Conservation (phyloP, 2,329 filamentous ascomycete genomes). For the Gyromitra esculenta region DNA sequence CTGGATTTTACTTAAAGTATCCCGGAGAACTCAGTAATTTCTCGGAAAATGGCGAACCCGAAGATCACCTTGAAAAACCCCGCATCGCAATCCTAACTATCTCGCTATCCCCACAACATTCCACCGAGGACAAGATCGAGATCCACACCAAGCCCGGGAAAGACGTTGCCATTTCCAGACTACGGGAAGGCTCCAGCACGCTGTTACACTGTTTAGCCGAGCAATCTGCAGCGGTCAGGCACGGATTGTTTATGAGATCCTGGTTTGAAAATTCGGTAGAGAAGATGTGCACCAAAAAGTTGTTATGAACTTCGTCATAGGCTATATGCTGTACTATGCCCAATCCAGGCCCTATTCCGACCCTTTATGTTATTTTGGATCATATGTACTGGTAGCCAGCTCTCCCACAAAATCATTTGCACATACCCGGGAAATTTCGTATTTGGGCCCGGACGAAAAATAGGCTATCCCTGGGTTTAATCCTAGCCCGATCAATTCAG, state of each 20-base stretch:
- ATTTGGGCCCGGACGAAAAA: conserved; percentile 5
- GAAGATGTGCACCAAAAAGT: conserved; percentile 14
- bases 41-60: conserved; percentile 30
- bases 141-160: conserved; percentile 25
- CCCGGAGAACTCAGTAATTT: neutral
- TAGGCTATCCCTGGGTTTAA: conserved; percentile 14
- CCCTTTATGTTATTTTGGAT: conserved; percentile 10
- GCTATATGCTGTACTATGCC: conserved; percentile 24
- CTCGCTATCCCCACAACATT: conserved; percentile 36
- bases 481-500: neutral
- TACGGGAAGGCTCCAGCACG: conserved; percentile 5
- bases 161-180: conserved; percentile 27
- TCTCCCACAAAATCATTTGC: neutral
- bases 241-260: conserved; percentile 7
- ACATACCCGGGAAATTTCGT: conserved; percentile 15
- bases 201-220: conserved; percentile 37
- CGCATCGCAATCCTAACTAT: conserved; percentile 17
- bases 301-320: conserved; percentile 25
- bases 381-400: conserved; percentile 8
- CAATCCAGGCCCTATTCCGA: conserved; percentile 21
- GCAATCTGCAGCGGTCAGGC: conserved; percentile 4
- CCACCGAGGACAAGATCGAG: conserved; percentile 14
- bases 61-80: conserved; percentile 24
- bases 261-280: conserved; percentile 21
- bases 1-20: neutral